Percentiles rank a stretch among this genome's conserved stretches.
Evolutionary conservation across 176 grass and related monocot genomes (phyloP).

Genomic region (Carex kokanica): DNA sequence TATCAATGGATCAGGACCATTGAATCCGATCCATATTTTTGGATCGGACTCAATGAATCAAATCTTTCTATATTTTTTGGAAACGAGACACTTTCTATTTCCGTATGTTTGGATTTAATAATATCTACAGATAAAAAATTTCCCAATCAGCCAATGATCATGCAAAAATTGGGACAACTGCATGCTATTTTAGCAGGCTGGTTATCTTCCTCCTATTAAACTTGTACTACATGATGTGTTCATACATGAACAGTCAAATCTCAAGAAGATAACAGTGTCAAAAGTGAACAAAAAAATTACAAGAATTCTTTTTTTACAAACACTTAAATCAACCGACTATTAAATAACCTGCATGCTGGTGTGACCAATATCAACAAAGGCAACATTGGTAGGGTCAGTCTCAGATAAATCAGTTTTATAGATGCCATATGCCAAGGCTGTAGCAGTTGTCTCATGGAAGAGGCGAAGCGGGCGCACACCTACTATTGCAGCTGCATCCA

Average conservation of each 20-base stretch:
- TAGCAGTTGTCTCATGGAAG: slow-evolving; percentile 88
- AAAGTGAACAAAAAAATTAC: neutral
- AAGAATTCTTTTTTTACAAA: slow-evolving; percentile 2
- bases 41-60: no score
- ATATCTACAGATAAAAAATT: no score
- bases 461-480: slow-evolving; percentile 55
- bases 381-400: slow-evolving; percentile 62
- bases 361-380: slow-evolving; percentile 82
- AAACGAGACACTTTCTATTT: no score
- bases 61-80: no score
- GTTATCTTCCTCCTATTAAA: neutral
- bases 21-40: no score
- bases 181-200: slow-evolving; percentile 8
- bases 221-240: neutral
- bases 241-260: neutral
- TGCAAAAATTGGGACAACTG: neutral
- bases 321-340: neutral
- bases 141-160: neutral
- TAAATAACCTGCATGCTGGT: slow-evolving; percentile 69
- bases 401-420: slow-evolving; percentile 84
- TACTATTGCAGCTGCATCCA: slow-evolving; percentile 61
- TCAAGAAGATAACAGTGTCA: neutral
- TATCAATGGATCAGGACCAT: no score
- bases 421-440: slow-evolving; percentile 78
- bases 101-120: no score